Evolutionary conservation across 2,329 filamentous ascomycete species (phyloP).

Genomic region (Phaeosphaeria sp.): DNA sequence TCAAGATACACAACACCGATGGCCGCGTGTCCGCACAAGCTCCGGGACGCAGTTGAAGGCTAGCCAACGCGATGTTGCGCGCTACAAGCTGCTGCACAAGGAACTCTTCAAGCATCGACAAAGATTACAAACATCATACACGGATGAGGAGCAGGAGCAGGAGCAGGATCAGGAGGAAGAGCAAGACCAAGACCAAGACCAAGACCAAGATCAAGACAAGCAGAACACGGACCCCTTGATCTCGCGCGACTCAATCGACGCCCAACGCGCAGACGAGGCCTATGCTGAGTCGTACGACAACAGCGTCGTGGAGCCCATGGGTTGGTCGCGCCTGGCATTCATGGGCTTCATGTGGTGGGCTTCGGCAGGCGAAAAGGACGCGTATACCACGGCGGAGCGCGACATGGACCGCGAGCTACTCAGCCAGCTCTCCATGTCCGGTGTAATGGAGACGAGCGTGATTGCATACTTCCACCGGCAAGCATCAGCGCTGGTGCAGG

Average conservation of each 20-base stretch:
- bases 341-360: constrained; percentile 91
- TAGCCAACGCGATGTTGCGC: constrained; percentile 86
- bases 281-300: constrained; percentile 47
- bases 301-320: constrained; percentile 60
- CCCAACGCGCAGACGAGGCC: constrained; percentile 38
- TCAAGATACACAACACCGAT: constrained; percentile 68
- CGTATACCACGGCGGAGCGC: constrained; percentile 61
- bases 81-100: constrained; percentile 58
- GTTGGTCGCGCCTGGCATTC: constrained; percentile 78
- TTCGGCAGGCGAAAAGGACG: constrained; percentile 75
- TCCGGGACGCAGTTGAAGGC: constrained; percentile 74
- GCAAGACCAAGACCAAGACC: too few relatives aligned
- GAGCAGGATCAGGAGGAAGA: too few relatives aligned
- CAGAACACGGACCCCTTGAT: constrained; percentile 28
- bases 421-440: constrained; percentile 51
- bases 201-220: constrained; percentile 34
- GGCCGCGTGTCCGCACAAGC: constrained; percentile 75
- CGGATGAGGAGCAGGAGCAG: constrained; percentile 30
- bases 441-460: constrained; percentile 71
- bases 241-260: constrained; percentile 30
- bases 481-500: constrained; percentile 69
- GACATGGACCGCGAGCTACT: constrained; percentile 56
- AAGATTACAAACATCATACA: constrained; percentile 9
- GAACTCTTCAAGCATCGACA: constrained; percentile 43
- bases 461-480: constrained; percentile 84